A percentile compares a stretch with the other conserved stretches of the same genome.
phyloP scores from a whole-genome alignment of 1,284 basidiomycete species.

The Tetrapyrgos nigripes region DNA sequence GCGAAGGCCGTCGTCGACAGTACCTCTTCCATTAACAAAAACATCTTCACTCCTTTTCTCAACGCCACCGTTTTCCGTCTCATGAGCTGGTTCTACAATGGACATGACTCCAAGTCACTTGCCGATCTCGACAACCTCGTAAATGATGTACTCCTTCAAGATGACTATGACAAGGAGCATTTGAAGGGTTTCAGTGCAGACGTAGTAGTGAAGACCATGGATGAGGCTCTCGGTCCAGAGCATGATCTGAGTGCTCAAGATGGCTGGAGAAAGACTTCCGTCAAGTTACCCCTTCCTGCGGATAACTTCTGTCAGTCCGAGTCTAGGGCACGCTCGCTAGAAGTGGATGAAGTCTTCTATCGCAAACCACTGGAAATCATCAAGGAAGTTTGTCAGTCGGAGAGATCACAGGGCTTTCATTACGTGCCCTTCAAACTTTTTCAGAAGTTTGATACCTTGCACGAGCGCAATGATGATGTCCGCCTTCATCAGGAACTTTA shows the following conservation, averaged over 20 bases:
- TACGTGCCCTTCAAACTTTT: constrained; percentile 36
- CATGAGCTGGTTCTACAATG: constrained; percentile 9
- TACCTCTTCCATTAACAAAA: too few species aligned
- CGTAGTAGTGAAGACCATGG: neutral
- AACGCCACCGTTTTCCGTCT: constrained; percentile 6
- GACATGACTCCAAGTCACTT: neutral
- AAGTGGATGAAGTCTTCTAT: constrained; percentile 33
- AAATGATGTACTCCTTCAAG: too few species aligned
- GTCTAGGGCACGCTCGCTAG: constrained; percentile 14
- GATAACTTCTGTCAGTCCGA: neutral
- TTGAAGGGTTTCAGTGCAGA: constrained; percentile 5
- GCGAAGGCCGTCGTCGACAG: neutral
- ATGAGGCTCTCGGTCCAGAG: neutral
- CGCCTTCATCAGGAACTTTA: neutral
- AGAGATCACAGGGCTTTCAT: constrained; percentile 30
- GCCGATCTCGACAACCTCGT: neutral
- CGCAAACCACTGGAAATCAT: constrained; percentile 32
- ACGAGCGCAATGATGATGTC: neutral
- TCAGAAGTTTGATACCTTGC: neutral
- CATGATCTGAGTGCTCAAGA: neutral
- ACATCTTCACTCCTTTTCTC: neutral
- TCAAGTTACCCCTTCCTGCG: neutral
- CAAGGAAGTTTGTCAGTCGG: constrained; percentile 28
- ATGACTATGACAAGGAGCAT: too few species aligned
- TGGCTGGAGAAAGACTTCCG: neutral